Conservation (phyloP, 108 stramenopile genomes). For the Cyclostephanos invisitatus region DNA sequence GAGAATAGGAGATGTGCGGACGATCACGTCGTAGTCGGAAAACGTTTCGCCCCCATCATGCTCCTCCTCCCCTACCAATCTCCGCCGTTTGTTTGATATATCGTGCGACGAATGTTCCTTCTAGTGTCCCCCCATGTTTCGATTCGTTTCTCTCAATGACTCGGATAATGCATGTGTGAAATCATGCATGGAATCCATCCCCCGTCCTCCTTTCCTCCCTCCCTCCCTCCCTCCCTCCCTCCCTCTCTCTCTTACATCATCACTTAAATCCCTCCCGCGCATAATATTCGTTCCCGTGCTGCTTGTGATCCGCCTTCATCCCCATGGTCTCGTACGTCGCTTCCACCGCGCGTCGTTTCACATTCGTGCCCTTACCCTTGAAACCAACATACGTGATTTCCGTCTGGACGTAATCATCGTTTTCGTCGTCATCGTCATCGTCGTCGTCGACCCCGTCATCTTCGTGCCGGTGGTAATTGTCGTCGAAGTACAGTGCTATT, state of each 20-base stretch:
- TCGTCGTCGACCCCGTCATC: slow-evolving; percentile 25
- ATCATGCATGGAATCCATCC: too few relatives aligned
- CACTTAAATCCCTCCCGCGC: slow-evolving; percentile 31
- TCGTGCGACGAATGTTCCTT: too few relatives aligned
- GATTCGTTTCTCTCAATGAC: too few relatives aligned
- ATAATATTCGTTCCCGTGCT: slow-evolving; percentile 63
- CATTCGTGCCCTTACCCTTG: slow-evolving; percentile 80
- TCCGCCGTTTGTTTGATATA: too few relatives aligned
- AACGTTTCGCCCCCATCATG: too few relatives aligned
- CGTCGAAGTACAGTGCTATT: slow-evolving; percentile 73
- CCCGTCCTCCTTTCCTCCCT: neutral
- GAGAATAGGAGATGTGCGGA: too few relatives aligned
- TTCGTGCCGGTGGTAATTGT: slow-evolving; percentile 59
- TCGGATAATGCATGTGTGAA: too few relatives aligned
- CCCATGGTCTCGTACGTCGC: slow-evolving; percentile 75
- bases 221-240: too few relatives aligned
- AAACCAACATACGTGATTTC: slow-evolving; percentile 82
- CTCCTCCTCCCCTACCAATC: too few relatives aligned
- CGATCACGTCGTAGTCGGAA: too few relatives aligned
- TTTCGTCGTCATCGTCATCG: slow-evolving; percentile 44
- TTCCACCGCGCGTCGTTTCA: slow-evolving; percentile 74
- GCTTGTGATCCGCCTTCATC: slow-evolving; percentile 82
- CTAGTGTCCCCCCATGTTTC: too few relatives aligned
- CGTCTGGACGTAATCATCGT: slow-evolving; percentile 59
- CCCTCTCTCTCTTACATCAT: neutral